Base-by-base conservation (phyloP, 768 basidiomycete genomes). In the Boletus sp. region DNA sequence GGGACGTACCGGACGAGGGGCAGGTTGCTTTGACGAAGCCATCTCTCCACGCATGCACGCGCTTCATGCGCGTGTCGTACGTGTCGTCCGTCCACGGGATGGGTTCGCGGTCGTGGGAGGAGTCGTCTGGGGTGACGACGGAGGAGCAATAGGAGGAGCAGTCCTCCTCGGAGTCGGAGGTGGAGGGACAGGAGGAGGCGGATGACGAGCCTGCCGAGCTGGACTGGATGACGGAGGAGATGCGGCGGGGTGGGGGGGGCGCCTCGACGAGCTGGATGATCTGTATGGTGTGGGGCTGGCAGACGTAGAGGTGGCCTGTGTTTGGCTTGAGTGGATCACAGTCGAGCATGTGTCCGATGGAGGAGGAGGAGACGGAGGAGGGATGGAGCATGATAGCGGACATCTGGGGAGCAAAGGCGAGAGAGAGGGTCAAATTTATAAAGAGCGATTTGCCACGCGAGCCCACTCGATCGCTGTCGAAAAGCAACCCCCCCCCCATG, bases 201-300 rank as follows among this genome's bases (percentile, higher is more conserved):
- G 71, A 74, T 27, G 75, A 77, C 0, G 76, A 76, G 7, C 74
- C 75, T 3, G 72, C 73, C 17, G 70, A 70, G 75, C 70, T 69
- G 72, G 74, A 51, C 3, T 54, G 51, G 56, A 63, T 52, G 63
- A 62, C 60, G 59, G 67, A 64, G 64, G 72, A 56, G 70, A 79
- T 44, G 73, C 68, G 41, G 77, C 70, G 46, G 63, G 75, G 72
- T 0, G 86, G 85, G 1, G 86, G 78, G 0, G 64, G 33, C 0
- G 81, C 83, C 64, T 89, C 87, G 47, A 83, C 82, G 70, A 89
- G 87, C 72, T 88, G 82, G 48, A 90, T 89, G 73, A 88, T 83
- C 66, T 84, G 80, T 21, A 83, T 70, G 21, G 78, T 67, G 66
- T 80, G 77, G 1, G 77, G 80, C 54, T 80, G 75, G 61, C 75